Evolutionary conservation across 352 stramenopile genomes (phyloP), one percentile per base, ranked within the genome.

Genomic region (Discostella stelligera): DNA sequence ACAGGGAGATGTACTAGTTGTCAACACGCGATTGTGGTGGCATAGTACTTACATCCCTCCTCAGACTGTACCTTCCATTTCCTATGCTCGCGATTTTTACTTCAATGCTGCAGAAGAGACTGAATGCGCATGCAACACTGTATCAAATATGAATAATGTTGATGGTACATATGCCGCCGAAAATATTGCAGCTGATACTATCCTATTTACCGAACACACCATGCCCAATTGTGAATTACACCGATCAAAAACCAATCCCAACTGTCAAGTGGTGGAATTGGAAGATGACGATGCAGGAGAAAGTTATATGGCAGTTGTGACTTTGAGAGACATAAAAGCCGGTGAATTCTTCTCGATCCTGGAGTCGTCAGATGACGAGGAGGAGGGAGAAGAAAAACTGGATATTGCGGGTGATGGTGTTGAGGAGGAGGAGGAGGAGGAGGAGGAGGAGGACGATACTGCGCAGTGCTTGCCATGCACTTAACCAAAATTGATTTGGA

Each of bases 151-250:
- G 80, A 87, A 83, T 13, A 94, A 94, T 66, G 56, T 91, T 3
- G 89, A 94, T 72, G 86, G 89, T 2, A 70, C 91, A 44, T 94
- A 93, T 73, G 89, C 89, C 0, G 77, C 81, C 8, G 52, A 85
- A 37, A 74, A 90, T 71, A 89, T 93, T 53, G 76, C 79, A 56
- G 76, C 55, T 30, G 86, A 82, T 14, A 93, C 88, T n/a, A 81
- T 94, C 52, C 30, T 94, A 10, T 93, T 94, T 68, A 82, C 66
- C 10, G 88, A 93, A 71, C 55, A 88, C 21, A 84, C 90, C 41
- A 91, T 93, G 84, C 88, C 88, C 20, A 80, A 93, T 64, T 88
- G 83, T 66, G 89, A 93, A 79, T 66, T 94, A 7, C 86, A 90
- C 67, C 74, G 83, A 56, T 78, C 73, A 8, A 85, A 65, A 18